Evolutionary conservation across 345 rosid genomes (phyloP).

Genomic region (Populus simonii): DNA sequence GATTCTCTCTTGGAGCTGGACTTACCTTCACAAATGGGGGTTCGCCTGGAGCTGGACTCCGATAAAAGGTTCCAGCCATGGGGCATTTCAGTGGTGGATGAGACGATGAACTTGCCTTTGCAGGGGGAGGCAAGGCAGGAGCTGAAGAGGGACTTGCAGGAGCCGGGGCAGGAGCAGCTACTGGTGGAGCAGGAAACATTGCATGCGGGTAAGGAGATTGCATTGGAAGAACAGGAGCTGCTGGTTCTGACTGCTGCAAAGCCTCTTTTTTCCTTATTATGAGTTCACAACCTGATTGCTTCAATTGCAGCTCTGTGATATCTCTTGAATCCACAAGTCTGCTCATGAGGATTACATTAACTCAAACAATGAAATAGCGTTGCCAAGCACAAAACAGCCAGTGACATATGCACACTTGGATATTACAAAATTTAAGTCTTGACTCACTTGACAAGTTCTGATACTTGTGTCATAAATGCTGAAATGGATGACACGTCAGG

Average conservation of each 20-base stretch:
- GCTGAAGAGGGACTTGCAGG: slow-evolving; percentile 39
- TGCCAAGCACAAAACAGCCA: neutral
- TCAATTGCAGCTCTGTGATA: slow-evolving; percentile 76
- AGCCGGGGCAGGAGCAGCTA: slow-evolving; percentile 29
- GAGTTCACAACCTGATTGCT: slow-evolving; percentile 79
- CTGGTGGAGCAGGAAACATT: slow-evolving; percentile 37
- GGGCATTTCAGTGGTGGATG: slow-evolving; percentile 77
- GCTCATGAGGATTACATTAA: slow-evolving; percentile 18
- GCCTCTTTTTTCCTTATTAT: slow-evolving; percentile 86
- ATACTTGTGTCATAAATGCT: slow-evolving; percentile 83
- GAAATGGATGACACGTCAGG: slow-evolving; percentile 53
- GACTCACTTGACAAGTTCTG: slow-evolving; percentile 81
- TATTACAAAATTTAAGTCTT: neutral
- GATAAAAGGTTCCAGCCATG: slow-evolving; percentile 96
- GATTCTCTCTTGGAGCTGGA: neutral
- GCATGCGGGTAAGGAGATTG: slow-evolving; percentile 46
- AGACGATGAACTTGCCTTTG: slow-evolving; percentile 42
- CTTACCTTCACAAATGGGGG: slow-evolving; percentile 87
- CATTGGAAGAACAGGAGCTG: slow-evolving; percentile 39
- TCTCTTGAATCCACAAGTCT: slow-evolving; percentile 97
- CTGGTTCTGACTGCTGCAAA: slow-evolving; percentile 45
- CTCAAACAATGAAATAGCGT: neutral
- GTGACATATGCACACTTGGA: neutral
- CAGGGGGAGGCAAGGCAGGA: slow-evolving; percentile 42
- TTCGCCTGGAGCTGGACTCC: slow-evolving; percentile 82